Conservation (phyloP, 768 basidiomycete species). For the Tephrocybe sp. region DNA sequence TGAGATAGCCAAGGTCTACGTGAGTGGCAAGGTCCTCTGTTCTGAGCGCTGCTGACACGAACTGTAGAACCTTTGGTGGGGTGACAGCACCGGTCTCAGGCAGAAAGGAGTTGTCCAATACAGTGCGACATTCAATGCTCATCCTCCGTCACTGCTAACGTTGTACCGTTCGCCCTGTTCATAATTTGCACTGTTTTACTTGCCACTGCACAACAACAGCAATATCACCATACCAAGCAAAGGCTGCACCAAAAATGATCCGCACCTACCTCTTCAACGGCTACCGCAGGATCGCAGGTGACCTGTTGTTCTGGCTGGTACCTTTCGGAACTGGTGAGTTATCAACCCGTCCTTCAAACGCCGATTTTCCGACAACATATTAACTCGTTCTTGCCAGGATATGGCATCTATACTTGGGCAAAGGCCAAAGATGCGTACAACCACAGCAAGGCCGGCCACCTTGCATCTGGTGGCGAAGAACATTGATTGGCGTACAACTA, state of each 20-base stretch:
- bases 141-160: not conserved
- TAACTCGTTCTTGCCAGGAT: slow-evolving; percentile 46
- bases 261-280: slow-evolving; percentile 86
- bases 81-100: slow-evolving; percentile 61
- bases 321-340: slow-evolving; percentile 78
- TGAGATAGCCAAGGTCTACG: slow-evolving; percentile 72
- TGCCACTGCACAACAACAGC: slow-evolving; percentile 40
- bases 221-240: slow-evolving; percentile 81
- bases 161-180: too few species aligned
- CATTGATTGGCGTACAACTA: slow-evolving; percentile 5
- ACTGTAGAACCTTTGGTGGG: slow-evolving; percentile 87
- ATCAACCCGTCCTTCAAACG: not conserved
- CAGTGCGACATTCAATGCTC: slow-evolving; percentile 53
- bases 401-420: slow-evolving; percentile 78
- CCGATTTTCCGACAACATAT: not conserved
- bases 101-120: slow-evolving; percentile 80
- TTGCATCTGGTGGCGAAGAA: slow-evolving; percentile 34
- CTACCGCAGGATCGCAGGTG: slow-evolving; percentile 69
- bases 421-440: slow-evolving; percentile 63
- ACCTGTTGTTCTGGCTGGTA: slow-evolving; percentile 76
- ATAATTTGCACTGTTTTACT: not conserved
- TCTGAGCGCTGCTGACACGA: not conserved
- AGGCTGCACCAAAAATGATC: slow-evolving; percentile 69
- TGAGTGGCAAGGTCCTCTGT: slow-evolving; percentile 40
- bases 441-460: slow-evolving; percentile 82